These are phyloP conservation scores for Angomonas deanei DNA, from an alignment of 208 protist genomes.

Conservation along the genomic window DNA sequence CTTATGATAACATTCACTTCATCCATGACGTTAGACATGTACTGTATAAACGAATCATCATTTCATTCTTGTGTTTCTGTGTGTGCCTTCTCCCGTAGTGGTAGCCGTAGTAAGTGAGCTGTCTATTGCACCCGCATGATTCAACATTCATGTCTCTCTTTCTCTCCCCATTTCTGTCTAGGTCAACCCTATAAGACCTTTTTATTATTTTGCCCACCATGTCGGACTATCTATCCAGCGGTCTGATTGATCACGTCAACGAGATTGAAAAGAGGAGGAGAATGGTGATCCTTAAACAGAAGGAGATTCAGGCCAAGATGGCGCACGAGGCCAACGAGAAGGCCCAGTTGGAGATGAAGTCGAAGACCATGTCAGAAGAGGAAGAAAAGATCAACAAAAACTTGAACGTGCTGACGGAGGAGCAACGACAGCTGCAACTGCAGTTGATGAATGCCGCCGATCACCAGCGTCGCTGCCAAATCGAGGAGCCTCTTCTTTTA, in stretches of 20 bases:
- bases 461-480: slow-evolving; percentile 49
- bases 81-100: too few species aligned
- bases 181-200: too few species aligned
- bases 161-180: too few species aligned
- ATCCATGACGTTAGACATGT: too few species aligned
- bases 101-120: too few species aligned
- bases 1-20: too few species aligned
- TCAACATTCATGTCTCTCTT: too few species aligned
- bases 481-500: slow-evolving; percentile 59
- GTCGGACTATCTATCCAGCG: slow-evolving; percentile 32
- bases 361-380: slow-evolving; percentile 22
- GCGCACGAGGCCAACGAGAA: slow-evolving; percentile 43
- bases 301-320: slow-evolving; percentile 62
- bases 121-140: too few species aligned
- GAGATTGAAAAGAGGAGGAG: slow-evolving; percentile 71
- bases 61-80: too few species aligned
- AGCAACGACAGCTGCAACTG: slow-evolving; percentile 64
- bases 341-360: slow-evolving; percentile 31
- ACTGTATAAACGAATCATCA: too few species aligned
- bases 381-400: slow-evolving; percentile 39
- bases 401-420: slow-evolving; percentile 43
- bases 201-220: slow-evolving; percentile 6
- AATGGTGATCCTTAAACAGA: slow-evolving; percentile 57
- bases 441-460: slow-evolving; percentile 44
- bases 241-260: slow-evolving; percentile 70